phyloP scores from a whole-genome alignment of 2,329 filamentous ascomycete species.

The Cytospora piceae region DNA sequence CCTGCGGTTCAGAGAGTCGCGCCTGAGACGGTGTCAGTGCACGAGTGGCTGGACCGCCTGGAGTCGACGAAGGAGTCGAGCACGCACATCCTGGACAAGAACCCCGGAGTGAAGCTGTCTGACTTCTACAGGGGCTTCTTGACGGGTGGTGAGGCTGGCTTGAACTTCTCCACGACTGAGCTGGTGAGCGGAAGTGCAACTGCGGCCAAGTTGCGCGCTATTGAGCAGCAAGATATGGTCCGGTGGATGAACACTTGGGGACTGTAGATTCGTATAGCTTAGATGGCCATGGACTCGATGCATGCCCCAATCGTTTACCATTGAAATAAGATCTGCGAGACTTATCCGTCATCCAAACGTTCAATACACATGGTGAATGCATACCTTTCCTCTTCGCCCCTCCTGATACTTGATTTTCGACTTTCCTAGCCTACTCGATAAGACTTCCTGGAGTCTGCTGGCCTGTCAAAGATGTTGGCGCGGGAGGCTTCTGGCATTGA shows the following conservation, averaged over 20 bases:
- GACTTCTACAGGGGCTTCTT: constrained; percentile 26
- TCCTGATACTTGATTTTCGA: no score
- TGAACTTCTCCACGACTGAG: constrained; percentile 19
- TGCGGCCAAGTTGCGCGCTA: constrained; percentile 17
- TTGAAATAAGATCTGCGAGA: neutral
- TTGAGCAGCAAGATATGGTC: constrained; percentile 20
- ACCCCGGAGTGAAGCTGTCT: constrained; percentile 25
- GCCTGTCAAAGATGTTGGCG: no score
- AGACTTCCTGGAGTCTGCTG: no score
- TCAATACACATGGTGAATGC: no score
- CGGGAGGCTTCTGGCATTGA: no score
- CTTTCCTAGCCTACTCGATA: no score
- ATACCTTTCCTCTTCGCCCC: no score
- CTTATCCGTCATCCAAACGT: no score
- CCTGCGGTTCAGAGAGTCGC: constrained; percentile 15
- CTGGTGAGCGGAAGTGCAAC: constrained; percentile 20
- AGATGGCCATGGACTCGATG: neutral
- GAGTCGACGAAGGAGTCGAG: constrained; percentile 20
- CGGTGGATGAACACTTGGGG: constrained; percentile 25
- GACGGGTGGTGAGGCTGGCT: neutral
- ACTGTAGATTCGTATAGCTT: constrained; percentile 4
- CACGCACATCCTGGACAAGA: constrained; percentile 20
- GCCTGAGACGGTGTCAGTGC: constrained; percentile 15
- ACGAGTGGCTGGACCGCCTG: constrained; percentile 21
- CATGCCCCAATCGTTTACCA: neutral